Percentiles rank a stretch among this genome's conserved stretches.
phyloP scores from a whole-genome alignment of 176 grass and related monocot species.

The Ensete ventricosum region DNA sequence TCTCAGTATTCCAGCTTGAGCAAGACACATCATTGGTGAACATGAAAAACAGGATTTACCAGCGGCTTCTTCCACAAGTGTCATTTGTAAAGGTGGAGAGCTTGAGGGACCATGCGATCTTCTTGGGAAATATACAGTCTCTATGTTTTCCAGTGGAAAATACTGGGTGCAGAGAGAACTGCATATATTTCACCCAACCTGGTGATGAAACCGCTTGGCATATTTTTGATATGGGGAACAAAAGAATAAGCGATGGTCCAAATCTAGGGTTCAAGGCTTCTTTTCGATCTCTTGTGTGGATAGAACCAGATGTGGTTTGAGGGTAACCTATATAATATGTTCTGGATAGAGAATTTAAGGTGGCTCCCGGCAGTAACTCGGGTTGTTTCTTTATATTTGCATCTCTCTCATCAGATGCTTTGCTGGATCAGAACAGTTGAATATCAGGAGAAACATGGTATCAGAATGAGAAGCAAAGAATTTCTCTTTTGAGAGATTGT shows the following conservation, averaged over 20 bases:
- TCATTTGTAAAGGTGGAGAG: constrained; percentile 11
- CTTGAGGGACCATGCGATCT: constrained; percentile 7
- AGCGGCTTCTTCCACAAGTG: constrained; percentile 11
- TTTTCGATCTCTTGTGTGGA: constrained; percentile 10
- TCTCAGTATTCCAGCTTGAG: constrained; percentile 11
- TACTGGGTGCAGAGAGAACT: constrained; percentile 11
- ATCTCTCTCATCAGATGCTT: too few species aligned
- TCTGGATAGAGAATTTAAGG: too few species aligned
- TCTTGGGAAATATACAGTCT: constrained; percentile 13
- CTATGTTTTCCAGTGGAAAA: constrained; percentile 10
- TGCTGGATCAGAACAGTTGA: too few species aligned
- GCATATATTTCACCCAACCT: constrained; percentile 9
- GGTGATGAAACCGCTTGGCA: constrained; percentile 5
- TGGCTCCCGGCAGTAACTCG: too few species aligned
- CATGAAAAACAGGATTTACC: constrained; percentile 12
- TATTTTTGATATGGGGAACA: constrained; percentile 10
- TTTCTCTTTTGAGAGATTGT: too few species aligned
- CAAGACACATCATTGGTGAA: constrained; percentile 6
- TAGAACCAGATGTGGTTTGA: constrained; percentile 6
- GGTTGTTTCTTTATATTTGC: too few species aligned
- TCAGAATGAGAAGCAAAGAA: too few species aligned
- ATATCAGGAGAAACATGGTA: too few species aligned
- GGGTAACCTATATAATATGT: not conserved
- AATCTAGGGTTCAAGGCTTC: not conserved
- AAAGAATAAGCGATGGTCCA: constrained; percentile 1